phyloP scores from a whole-genome alignment of 805 yeast species.

The Saccharomycopsis javanensis region DNA sequence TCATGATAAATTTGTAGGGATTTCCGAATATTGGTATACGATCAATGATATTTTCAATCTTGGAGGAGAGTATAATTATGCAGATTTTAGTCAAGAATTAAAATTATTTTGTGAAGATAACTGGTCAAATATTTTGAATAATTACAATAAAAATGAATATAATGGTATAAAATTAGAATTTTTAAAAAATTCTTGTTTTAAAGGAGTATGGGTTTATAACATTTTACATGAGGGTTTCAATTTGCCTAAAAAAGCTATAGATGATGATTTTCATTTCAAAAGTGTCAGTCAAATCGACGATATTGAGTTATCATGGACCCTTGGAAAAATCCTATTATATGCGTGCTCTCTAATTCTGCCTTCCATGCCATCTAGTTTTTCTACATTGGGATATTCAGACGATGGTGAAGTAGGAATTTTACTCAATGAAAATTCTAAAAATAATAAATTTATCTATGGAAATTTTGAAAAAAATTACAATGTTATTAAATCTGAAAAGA shows the following conservation, averaged over 20 bases:
- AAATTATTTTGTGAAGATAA: constrained; percentile 64
- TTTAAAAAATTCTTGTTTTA: constrained; percentile 76
- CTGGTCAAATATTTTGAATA: constrained; percentile 51
- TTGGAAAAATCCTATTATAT: constrained; percentile 76
- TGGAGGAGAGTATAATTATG: constrained; percentile 82
- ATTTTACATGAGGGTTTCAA: constrained; percentile 88
- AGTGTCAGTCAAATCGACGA: constrained; percentile 76
- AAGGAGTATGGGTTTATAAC: constrained; percentile 89
- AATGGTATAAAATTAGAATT: constrained; percentile 46
- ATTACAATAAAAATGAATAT: constrained; percentile 46
- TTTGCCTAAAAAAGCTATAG: constrained; percentile 52
- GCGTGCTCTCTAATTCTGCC: constrained; percentile 58
- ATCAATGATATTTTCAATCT: constrained; percentile 83
- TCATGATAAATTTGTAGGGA: constrained; percentile 78
- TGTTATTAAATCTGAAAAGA: neutral
- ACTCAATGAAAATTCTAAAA: neutral
- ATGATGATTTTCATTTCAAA: constrained; percentile 54
- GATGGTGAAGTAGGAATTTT: neutral
- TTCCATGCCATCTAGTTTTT: neutral
- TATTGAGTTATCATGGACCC: constrained; percentile 87
- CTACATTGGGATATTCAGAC: neutral
- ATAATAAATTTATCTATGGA: neutral
- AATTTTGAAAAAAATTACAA: neutral
- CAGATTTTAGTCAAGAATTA: constrained; percentile 54
- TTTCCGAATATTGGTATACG: constrained; percentile 96